A percentile compares a stretch with the other conserved stretches of the same genome.
These are phyloP conservation scores for Pseudocercospora fuligena DNA, from an alignment of 2,329 filamentous ascomycete genomes.

Conservation along the genomic window DNA sequence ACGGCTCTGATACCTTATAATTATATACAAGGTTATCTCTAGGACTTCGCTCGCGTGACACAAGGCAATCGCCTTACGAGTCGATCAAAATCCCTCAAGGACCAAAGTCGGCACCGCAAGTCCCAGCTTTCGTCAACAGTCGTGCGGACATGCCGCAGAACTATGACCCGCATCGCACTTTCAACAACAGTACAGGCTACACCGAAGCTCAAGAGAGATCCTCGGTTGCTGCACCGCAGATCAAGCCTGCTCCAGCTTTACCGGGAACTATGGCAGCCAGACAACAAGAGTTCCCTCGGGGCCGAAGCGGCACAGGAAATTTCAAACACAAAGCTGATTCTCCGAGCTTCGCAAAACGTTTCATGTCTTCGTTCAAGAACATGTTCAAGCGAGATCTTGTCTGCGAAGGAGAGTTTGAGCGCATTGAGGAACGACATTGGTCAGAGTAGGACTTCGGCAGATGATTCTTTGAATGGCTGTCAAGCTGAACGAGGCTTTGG, in stretches of 20 bases:
- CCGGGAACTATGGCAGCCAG: background rate
- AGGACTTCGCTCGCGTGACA: background rate
- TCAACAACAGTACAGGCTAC: background rate
- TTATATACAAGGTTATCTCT: background rate
- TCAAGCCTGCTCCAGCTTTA: background rate
- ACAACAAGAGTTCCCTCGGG: background rate
- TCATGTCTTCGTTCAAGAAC: slow-evolving; percentile 32
- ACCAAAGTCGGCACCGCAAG: slow-evolving; percentile 14
- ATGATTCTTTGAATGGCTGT: background rate
- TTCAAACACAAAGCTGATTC: background rate
- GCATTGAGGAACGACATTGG: slow-evolving; percentile 39
- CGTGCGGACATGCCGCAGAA: background rate
- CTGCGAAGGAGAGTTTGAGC: slow-evolving; percentile 33
- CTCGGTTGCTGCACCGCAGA: background rate
- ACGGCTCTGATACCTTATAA: background rate
- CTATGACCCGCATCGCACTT: background rate
- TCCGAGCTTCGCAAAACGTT: slow-evolving; percentile 25
- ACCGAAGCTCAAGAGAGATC: background rate
- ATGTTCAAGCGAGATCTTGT: slow-evolving; percentile 36
- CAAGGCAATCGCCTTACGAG: slow-evolving; percentile 24
- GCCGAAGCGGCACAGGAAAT: background rate
- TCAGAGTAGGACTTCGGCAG: slow-evolving; percentile 26
- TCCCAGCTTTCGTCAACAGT: slow-evolving; percentile 12
- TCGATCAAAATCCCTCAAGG: slow-evolving; percentile 18
- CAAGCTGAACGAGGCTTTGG: background rate